A percentile compares a stretch with the other conserved stretches of the same genome.
Evolutionary conservation across 2,329 filamentous ascomycete species (phyloP).

Genomic region (Aspergillus puulaauensis): DNA sequence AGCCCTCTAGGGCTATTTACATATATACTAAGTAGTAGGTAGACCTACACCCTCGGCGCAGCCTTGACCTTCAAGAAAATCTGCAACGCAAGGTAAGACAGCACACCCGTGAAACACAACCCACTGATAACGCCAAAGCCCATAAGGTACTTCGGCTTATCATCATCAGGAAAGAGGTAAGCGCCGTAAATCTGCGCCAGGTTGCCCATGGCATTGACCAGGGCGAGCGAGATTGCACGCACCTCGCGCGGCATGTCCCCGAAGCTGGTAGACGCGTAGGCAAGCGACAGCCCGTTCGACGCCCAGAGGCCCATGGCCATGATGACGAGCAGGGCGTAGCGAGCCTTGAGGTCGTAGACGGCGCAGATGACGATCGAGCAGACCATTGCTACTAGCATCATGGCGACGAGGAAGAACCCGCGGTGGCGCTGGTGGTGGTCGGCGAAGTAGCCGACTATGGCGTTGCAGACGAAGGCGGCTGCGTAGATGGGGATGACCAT

Average conservation of each 20-base stretch:
- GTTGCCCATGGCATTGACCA: slow-evolving; percentile 57
- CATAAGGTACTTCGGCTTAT: slow-evolving; percentile 51
- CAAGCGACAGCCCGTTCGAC: slow-evolving; percentile 52
- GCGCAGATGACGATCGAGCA: slow-evolving; percentile 43
- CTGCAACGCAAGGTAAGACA: neutral
- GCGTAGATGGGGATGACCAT: slow-evolving; percentile 52
- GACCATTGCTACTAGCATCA: slow-evolving; percentile 45
- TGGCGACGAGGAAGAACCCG: slow-evolving; percentile 50
- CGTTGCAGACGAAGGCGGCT: slow-evolving; percentile 52
- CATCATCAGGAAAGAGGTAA: slow-evolving; percentile 51
- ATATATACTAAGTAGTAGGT: no score
- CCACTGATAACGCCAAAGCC: slow-evolving; percentile 39
- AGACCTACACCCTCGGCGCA: no score
- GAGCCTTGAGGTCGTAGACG: slow-evolving; percentile 53
- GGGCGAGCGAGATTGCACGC: slow-evolving; percentile 52
- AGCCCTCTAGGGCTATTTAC: no score
- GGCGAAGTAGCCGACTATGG: slow-evolving; percentile 47
- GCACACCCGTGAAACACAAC: neutral
- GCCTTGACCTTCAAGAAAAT: neutral
- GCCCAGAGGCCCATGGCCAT: slow-evolving; percentile 58
- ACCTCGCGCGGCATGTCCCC: slow-evolving; percentile 50
- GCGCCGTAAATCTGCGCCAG: slow-evolving; percentile 56
- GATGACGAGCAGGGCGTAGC: slow-evolving; percentile 56
- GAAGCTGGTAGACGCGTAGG: slow-evolving; percentile 55
- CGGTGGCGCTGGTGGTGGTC: slow-evolving; percentile 49